Evolutionary conservation across 2,329 filamentous ascomycete species (phyloP).

Genomic region (Clonostachys solani): DNA sequence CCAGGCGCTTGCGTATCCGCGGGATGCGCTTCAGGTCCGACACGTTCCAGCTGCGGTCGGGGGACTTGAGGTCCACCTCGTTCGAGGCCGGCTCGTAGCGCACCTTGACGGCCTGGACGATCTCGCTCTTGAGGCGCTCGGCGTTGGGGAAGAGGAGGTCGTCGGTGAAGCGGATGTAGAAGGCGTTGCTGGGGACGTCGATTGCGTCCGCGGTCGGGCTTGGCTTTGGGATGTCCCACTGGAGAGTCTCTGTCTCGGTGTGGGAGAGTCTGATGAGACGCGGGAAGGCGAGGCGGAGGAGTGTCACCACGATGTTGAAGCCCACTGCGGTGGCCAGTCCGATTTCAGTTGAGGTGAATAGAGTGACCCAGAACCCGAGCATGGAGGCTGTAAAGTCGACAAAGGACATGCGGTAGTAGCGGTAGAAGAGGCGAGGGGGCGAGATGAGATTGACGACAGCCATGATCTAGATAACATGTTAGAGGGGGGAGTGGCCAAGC

Average conservation of each 20-base stretch:
- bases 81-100: conserved; percentile 32
- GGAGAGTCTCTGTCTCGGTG: conserved; percentile 16
- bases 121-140: conserved; percentile 41
- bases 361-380: conserved; percentile 60
- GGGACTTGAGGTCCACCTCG: conserved; percentile 27
- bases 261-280: conserved; percentile 25
- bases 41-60: conserved; percentile 50
- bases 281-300: conserved; percentile 54
- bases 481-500: background rate
- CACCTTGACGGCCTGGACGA: conserved; percentile 43
- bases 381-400: conserved; percentile 61
- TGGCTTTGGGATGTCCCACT: conserved; percentile 14
- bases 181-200: conserved; percentile 39
- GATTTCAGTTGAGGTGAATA: conserved; percentile 56
- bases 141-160: conserved; percentile 60
- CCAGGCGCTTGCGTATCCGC: conserved; percentile 33
- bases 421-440: conserved; percentile 53
- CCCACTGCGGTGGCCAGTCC: conserved; percentile 56
- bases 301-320: conserved; percentile 59
- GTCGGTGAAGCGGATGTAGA: conserved; percentile 52
- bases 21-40: conserved; percentile 40
- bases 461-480: conserved; percentile 36
- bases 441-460: conserved; percentile 60
- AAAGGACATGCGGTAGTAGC: conserved; percentile 60
- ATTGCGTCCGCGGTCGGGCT: conserved; percentile 9